Base-by-base conservation (phyloP, 2,329 filamentous ascomycete genomes). In the Trichoderma hamatum region DNA sequence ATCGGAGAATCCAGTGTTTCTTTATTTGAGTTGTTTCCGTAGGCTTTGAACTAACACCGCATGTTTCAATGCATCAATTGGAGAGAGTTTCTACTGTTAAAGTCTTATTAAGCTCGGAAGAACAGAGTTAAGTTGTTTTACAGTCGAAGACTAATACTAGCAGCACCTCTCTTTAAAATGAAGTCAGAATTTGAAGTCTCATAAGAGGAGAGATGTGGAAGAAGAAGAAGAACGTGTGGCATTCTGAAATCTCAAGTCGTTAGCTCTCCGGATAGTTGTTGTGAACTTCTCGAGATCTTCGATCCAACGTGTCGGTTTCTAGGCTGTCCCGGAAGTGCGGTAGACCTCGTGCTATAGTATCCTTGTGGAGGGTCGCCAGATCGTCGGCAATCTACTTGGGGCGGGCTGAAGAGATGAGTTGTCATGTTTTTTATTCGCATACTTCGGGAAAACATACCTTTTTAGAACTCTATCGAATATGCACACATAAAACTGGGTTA, bases 321-420 rank as follows among this genome's bases (percentile, higher is more conserved):
- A 34, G 36, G 5, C 28, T 36, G 36, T 39, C 26, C 51, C 62
- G 28, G 52, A 26, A 34, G 30, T 19, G 26, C 58, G 52, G 62
- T 54, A 65, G 24, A 9, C 24, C 34, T 55, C 26, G 26, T 64
- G n/a, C 34, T 34, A 24, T 28, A 36, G 7, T 7, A 39, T 26
- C 19, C 2, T n/a, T 32, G 32, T 60, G 43, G 39, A 28, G 21
- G 55, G 39, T 4, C 39, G 7, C 46, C 52, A 52, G 62, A 66
- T 66, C 62, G 43, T 49, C 62, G 62, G 51, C 26, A 49, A 66
- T 56, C 52, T 49, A 39, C 21, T 26, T n/a, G 14, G 21, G 49
- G 36, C 28, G 14, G 46, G 46, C 7, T 49, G 1, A 49, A 24
- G 9, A 49, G 46, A 11, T 49, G 46, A 49, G 46, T 49, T 49